Evolutionary conservation across 2,329 filamentous ascomycete species (phyloP).

Genomic region (Fusarium newnesense): DNA sequence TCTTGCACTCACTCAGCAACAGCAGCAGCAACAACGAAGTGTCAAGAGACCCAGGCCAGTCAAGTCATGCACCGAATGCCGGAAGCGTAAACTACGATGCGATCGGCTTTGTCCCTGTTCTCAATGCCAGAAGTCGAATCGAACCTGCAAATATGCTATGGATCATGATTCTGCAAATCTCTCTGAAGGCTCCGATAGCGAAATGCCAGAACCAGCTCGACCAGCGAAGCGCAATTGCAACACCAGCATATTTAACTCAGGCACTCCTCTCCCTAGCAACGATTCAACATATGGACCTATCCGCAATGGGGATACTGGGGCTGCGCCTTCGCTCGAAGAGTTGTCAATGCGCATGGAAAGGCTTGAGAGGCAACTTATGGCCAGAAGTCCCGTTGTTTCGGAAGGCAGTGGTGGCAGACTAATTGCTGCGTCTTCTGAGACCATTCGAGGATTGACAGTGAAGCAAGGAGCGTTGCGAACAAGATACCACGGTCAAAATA

Average conservation of each 20-base stretch:
- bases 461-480: constrained; percentile 59
- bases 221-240: constrained; percentile 54
- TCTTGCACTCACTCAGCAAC: constrained; percentile 36
- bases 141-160: constrained; percentile 63
- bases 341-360: constrained; percentile 62
- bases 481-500: constrained; percentile 64
- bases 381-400: constrained; percentile 53
- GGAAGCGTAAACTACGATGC: constrained; percentile 67
- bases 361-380: constrained; percentile 61
- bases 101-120: constrained; percentile 66
- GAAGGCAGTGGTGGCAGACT: constrained; percentile 48
- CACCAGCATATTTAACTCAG: constrained; percentile 38
- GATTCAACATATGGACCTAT: constrained; percentile 41
- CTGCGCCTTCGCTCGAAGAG: constrained; percentile 56
- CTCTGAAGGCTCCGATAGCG: constrained; percentile 61
- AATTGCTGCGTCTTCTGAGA: constrained; percentile 53
- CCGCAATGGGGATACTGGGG: constrained; percentile 49
- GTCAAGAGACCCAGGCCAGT: constrained; percentile 66
- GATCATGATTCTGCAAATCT: constrained; percentile 59
- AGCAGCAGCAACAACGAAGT: constrained; percentile 53
- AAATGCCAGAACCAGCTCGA: constrained; percentile 47
- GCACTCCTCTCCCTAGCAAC: constrained; percentile 36
- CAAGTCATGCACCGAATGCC: constrained; percentile 66
- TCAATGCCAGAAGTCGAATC: constrained; percentile 67
- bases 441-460: constrained; percentile 61